Evolutionary conservation across 495 filamentous ascomycete species (phyloP), one percentile per base, ranked within the genome.

Genomic region (Neurospora africana): DNA sequence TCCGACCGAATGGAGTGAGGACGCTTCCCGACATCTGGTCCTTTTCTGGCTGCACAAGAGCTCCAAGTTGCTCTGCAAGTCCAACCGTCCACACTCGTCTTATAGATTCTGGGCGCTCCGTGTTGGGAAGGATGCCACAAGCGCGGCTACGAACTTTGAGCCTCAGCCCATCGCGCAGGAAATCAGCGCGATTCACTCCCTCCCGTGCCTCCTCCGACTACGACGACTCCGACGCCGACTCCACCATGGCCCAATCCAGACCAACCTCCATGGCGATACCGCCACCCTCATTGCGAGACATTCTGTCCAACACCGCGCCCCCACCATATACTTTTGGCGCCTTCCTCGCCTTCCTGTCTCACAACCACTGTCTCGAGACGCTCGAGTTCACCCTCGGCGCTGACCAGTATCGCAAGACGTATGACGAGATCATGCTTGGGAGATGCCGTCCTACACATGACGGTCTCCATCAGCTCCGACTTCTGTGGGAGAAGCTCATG

Each of bases 351-450:
- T 99, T 95, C 78, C 88, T 98, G 33, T 98, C 96, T 3, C 94
- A 97, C 76, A 98, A 98, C 75, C 96, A 98, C 81, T 99, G 96
- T 77, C 82, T 98, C 58, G 96, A 99, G 81, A 99, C 93, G 8
- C 83, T 99, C 65, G 96, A 99, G 78, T 99, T 99, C 83, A 97
- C 95, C 58, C 88, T 98, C 87, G 95, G 98, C 79, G 92, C 95
- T 68, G 90, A 91, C 69, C 90, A 93, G n/a, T 99, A 99, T 81
- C 86, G 87, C 68, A 87, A 92, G 70, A 89, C 91, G 71, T 93
- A 94, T 78, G 78, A 85, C 38, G 83, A 88, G 17, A 82, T 91
- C 73, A 74, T 86, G 47, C 53, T 65, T 27, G 53, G 23, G 27
- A 19, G 35, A 36, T 72, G 53, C 27, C 53, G 53, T 33, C 53